Evolutionary conservation across 768 basidiomycete species (phyloP).

Genomic region (Leccinum boreale): DNA sequence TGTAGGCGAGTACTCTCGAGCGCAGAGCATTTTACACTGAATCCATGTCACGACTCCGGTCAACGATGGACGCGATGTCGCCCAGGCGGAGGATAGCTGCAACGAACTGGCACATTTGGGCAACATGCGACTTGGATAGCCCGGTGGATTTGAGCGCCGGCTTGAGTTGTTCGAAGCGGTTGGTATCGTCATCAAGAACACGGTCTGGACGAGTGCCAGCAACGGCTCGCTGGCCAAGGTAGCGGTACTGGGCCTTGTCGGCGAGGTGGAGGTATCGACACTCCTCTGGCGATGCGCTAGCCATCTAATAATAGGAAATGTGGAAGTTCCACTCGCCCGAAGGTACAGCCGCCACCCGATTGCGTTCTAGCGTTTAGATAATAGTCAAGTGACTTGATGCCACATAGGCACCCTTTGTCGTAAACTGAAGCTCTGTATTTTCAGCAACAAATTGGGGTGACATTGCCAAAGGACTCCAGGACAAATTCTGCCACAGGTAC

Average conservation of each 20-base stretch:
- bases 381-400: slow-evolving; percentile 94
- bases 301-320: slow-evolving; percentile 95
- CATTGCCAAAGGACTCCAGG: slow-evolving; percentile 91
- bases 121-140: slow-evolving; percentile 90
- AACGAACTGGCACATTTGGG: slow-evolving; percentile 91
- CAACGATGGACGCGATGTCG: slow-evolving; percentile 88
- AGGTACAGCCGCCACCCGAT: slow-evolving; percentile 79
- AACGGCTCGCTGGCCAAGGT: slow-evolving; percentile 70
- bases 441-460: slow-evolving; percentile 90
- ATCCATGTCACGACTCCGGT: slow-evolving; percentile 82
- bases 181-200: slow-evolving; percentile 75
- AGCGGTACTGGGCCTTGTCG: slow-evolving; percentile 81
- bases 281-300: slow-evolving; percentile 87
- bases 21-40: slow-evolving; percentile 68
- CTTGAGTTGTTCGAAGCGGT: slow-evolving; percentile 91
- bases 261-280: slow-evolving; percentile 80
- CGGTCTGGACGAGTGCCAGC: slow-evolving; percentile 40
- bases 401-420: slow-evolving; percentile 80
- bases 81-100: slow-evolving; percentile 97
- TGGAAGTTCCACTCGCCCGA: slow-evolving; percentile 97
- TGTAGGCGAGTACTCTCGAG: slow-evolving; percentile 88
- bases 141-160: slow-evolving; percentile 91
- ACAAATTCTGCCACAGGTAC: slow-evolving; percentile 93
- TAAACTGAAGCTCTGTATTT: slow-evolving; percentile 99
- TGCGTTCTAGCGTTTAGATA: slow-evolving; percentile 74